Evolutionary conservation across 805 yeast species (phyloP).

Genomic region (Candida montana): DNA sequence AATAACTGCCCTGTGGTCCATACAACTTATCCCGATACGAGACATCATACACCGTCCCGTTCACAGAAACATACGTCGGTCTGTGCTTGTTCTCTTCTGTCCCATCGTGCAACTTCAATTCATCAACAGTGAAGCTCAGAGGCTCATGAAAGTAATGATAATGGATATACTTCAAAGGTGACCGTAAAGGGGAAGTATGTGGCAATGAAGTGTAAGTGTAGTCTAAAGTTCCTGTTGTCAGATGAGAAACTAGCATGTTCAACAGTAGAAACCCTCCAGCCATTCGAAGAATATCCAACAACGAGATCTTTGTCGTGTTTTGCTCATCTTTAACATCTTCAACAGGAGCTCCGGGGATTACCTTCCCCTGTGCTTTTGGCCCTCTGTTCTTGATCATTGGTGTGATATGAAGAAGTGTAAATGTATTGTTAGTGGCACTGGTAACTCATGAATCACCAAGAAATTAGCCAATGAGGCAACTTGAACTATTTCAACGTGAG

Average conservation of each 20-base stretch:
- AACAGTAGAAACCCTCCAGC: constrained; percentile 16
- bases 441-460: no score
- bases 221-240: constrained; percentile 22
- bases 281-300: constrained; percentile 20
- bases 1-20: constrained; percentile 44
- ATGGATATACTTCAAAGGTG: constrained; percentile 1
- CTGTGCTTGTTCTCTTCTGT: constrained; percentile 26
- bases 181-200: background rate
- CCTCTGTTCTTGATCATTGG: no score
- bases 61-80: constrained; percentile 47
- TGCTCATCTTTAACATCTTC: background rate
- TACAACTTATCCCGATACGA: constrained; percentile 36
- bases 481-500: no score
- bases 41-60: constrained; percentile 54
- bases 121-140: constrained; percentile 30
- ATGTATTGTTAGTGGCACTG: no score
- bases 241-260: constrained; percentile 11
- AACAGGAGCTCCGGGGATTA: background rate
- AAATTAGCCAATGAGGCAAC: no score
- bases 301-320: background rate
- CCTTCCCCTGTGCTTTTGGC: no score
- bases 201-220: constrained; percentile 33
- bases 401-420: no score
- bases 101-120: constrained; percentile 41
- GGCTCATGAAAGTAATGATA: constrained; percentile 3